Percentiles rank a stretch among this genome's conserved stretches.
These are phyloP conservation scores for Podaxis carcinomalis DNA, from an alignment of 768 basidiomycete genomes.

Conservation along the genomic window DNA sequence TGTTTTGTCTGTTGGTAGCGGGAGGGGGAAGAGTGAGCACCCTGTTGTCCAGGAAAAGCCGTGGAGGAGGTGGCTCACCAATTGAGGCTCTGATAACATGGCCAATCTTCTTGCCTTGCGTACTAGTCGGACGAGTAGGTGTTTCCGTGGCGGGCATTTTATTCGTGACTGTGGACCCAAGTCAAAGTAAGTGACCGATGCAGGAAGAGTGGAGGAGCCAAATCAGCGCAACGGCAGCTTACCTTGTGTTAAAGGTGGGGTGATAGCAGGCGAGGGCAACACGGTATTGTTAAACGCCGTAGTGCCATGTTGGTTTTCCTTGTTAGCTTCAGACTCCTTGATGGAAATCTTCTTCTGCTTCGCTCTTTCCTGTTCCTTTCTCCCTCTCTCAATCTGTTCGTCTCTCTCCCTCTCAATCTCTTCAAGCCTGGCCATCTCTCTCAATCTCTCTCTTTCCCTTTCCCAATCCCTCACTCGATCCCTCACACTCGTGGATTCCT, in stretches of 20 bases:
- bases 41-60: not conserved
- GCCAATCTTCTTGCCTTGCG: slow-evolving; percentile 5
- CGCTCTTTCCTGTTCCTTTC: slow-evolving; percentile 26
- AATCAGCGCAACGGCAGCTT: slow-evolving; percentile 9
- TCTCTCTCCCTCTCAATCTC: slow-evolving; percentile 52
- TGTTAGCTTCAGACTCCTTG: slow-evolving; percentile 19
- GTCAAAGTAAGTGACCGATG: slow-evolving; percentile 8
- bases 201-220: not conserved
- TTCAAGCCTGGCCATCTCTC: slow-evolving; percentile 63
- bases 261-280: slow-evolving; percentile 23
- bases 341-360: slow-evolving; percentile 17
- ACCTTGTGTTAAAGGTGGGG: slow-evolving; percentile 28
- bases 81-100: slow-evolving; percentile 64
- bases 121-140: slow-evolving; percentile 6
- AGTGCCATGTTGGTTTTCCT: slow-evolving; percentile 21
- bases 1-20: slow-evolving; percentile 51
- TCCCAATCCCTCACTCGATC: slow-evolving; percentile 77
- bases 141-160: slow-evolving; percentile 18
- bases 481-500: slow-evolving; percentile 44
- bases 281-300: slow-evolving; percentile 21
- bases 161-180: slow-evolving; percentile 17
- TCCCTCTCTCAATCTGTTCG: slow-evolving; percentile 35
- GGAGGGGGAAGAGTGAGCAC: not conserved
- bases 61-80: slow-evolving; percentile 36
- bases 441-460: slow-evolving; percentile 59